A percentile compares a stretch with the other conserved stretches of the same genome.
These are phyloP conservation scores for Sugiyamaella mastotermitis DNA, from an alignment of 805 yeast species.

Conservation along the genomic window DNA sequence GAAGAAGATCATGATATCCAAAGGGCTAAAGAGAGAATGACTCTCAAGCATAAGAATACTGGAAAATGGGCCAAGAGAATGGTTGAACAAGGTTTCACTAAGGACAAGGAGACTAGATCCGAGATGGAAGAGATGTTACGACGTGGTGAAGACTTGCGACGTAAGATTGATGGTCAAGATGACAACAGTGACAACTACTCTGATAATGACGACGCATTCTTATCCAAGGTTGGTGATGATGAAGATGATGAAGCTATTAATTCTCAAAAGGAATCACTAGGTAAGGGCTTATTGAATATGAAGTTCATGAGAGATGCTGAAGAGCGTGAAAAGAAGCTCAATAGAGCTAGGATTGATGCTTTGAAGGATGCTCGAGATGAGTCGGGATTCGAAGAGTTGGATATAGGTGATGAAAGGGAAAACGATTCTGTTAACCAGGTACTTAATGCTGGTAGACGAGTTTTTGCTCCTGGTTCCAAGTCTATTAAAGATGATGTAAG, in stretches of 20 bases:
- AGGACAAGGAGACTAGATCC: constrained; percentile 74
- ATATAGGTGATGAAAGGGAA: constrained; percentile 27
- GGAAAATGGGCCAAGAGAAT: constrained; percentile 87
- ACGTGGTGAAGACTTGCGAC: constrained; percentile 71
- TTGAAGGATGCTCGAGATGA: constrained; percentile 39
- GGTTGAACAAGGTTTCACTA: constrained; percentile 84
- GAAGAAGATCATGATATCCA: constrained; percentile 61
- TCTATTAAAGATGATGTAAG: constrained; percentile 28
- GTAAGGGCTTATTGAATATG: constrained; percentile 90
- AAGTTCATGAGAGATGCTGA: constrained; percentile 93
- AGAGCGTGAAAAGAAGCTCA: constrained; percentile 54
- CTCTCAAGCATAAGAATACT: constrained; percentile 80
- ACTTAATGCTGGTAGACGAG: constrained; percentile 69
- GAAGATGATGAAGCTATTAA: constrained; percentile 20
- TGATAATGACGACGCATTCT: constrained; percentile 34
- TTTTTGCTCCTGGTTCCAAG: constrained; percentile 61
- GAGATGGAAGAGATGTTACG: constrained; percentile 94
- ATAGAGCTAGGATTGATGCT: constrained; percentile 47
- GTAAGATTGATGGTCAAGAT: constrained; percentile 64
- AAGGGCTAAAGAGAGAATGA: constrained; percentile 90
- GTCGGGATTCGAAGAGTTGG: constrained; percentile 33
- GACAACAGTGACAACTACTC: constrained; percentile 40
- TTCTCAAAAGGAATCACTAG: constrained; percentile 40
- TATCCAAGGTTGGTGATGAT: constrained; percentile 24
- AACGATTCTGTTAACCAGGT: constrained; percentile 39